Base-by-base conservation (phyloP, 2,329 filamentous ascomycete genomes). In the Talaromyces sp. region DNA sequence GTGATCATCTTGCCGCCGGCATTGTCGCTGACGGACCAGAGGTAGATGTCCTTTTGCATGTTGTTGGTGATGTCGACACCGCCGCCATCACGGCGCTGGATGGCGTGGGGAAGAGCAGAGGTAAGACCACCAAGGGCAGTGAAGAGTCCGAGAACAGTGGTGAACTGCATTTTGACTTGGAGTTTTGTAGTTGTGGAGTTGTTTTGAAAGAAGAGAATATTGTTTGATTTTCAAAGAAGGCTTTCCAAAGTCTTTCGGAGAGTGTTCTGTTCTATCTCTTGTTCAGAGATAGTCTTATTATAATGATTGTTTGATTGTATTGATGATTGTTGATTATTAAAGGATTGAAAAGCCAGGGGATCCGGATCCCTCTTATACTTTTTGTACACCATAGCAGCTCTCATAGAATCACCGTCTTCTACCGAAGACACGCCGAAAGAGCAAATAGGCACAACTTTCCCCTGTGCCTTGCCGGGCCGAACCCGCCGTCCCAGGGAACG, bases 11-110 rank as follows among this genome's bases (percentile, higher is more conserved):
- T 52, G 59, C 68, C 57, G 10, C 69, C 71, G 59, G 68, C 70
- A 13, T 64, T 63, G 58, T 73, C 64, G 64, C 71, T 61, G 50
- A 77, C 73, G 56, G 76, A 77, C 75, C 75, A 77, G 66, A 73
- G 70, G 65, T 77, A 77, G 65, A 77, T 66, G 63, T 69, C 65
- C 43, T 65, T 52, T 51, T 64, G 55, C 64, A 77, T 71, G 67
- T 73, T 71, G 72, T 78, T 78, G 65, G 70, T 65, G 62, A 78
- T 75, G 63, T 61, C 66, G 62, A 75, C 74, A 21, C 59, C 52
- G 38, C 63, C 64, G 7, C 55, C 55, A 14, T 51, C 43, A 51
- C 55, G 43, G 43, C 43, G 55, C 41, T 35, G 55, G 27, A 55
- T 55, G n/a, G 50, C 38, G 35, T 55, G 53, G 41, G 59, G 59